Base-by-base conservation (phyloP, 1,284 basidiomycete species). In the Ganoderma boninense region DNA sequence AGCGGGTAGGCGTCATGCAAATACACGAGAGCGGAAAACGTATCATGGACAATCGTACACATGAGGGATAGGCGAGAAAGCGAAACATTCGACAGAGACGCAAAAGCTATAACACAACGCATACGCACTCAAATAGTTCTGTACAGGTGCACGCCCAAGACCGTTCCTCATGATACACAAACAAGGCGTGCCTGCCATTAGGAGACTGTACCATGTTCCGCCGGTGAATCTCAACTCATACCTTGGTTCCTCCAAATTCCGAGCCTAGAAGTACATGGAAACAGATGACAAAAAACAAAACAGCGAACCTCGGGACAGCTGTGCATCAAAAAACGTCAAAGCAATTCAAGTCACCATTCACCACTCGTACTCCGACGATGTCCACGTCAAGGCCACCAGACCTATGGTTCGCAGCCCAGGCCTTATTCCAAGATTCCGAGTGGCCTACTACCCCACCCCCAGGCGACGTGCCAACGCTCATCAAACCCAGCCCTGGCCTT, bases 401-500 rank as follows among this genome's bases (percentile, higher is more conserved):
- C 23, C 23, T 23, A 23, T 54, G 23, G 49, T 13, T 54, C 23
- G 13, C 11, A 57, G 32, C 29, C 29, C 29, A 57, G 29, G 29
- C 16, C 54, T 3, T 2, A 11, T 4, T 49, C 46, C n/a, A n/a
- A 46, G 16, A 44, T 44, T 16, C 43, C 43, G 13, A 46, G 46
- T 57, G 14, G 32, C 16, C 54, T 2, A 57, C 29, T 75, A 81
- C 70, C 80, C 80, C 23, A 79, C 81, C 70, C 80, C 81, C 23
- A 78, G 79, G 1, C 79, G 81, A 5, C 23, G 49, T 54, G 13
- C 23, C 49, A 14, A 4, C 70, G 70, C 68, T 75, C 81, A 71
- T 81, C 81, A 26, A 78, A 79, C 2, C 78, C 81, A 32, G 76
- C 75, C 73, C 81, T 81, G 44, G 81, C 79, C 68, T 75, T 77